A percentile compares a stretch with the other conserved stretches of the same genome.
Evolutionary conservation across 179 eudicot species (phyloP).

Genomic region (Silene vulgaris): DNA sequence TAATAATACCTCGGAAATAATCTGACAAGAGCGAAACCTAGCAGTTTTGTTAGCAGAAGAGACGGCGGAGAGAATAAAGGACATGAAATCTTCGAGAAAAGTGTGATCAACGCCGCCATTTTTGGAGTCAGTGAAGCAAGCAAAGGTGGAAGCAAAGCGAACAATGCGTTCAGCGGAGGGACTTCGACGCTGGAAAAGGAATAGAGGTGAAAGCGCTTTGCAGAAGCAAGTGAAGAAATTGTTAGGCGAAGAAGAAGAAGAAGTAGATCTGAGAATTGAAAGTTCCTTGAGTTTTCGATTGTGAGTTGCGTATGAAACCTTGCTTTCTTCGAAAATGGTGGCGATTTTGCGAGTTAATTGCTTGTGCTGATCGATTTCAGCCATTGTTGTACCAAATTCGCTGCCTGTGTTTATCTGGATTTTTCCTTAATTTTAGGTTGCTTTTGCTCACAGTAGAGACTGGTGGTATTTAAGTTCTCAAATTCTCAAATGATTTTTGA

Average conservation of each 20-base stretch:
- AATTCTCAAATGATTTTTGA: no score
- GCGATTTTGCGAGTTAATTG: slow-evolving; percentile 38
- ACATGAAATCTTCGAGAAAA: slow-evolving; percentile 54
- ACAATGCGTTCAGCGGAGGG: slow-evolving; percentile 65
- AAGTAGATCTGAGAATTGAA: slow-evolving; percentile 46
- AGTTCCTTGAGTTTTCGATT: slow-evolving; percentile 85
- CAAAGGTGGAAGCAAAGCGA: slow-evolving; percentile 60
- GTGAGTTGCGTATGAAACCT: slow-evolving; percentile 66
- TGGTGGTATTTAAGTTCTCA: no score
- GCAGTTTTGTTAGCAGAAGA: slow-evolving; percentile 57
- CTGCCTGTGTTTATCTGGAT: neutral
- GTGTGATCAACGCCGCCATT: slow-evolving; percentile 21
- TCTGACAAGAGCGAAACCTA: slow-evolving; percentile 79
- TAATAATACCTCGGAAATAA: slow-evolving; percentile 68
- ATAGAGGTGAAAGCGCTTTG: slow-evolving; percentile 55
- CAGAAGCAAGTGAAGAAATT: slow-evolving; percentile 53
- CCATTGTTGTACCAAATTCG: slow-evolving; percentile 22
- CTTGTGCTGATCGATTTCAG: slow-evolving; percentile 25
- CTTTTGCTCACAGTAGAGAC: no score
- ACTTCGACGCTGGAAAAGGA: slow-evolving; percentile 54
- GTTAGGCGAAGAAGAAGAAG: neutral
- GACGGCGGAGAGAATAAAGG: slow-evolving; percentile 56
- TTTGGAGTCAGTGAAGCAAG: slow-evolving; percentile 26
- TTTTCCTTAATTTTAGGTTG: neutral
- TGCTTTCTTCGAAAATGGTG: slow-evolving; percentile 48